Evolutionary conservation across 2,329 filamentous ascomycete species (phyloP).

Genomic region (Diplodia seriata): DNA sequence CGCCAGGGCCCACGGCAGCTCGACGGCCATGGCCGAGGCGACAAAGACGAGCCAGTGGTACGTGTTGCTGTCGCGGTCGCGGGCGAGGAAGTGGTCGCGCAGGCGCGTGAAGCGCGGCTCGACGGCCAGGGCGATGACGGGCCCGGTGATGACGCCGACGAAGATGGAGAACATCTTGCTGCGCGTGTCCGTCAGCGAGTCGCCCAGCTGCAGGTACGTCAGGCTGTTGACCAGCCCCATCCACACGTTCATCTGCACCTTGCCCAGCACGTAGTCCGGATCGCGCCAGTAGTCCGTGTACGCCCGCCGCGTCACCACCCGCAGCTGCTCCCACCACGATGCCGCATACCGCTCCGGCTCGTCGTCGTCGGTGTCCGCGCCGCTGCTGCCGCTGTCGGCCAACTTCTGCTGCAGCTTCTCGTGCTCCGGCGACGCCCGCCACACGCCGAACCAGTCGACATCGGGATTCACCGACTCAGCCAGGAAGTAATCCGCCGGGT

Average conservation of each 20-base stretch:
- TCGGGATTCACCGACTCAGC: not conserved
- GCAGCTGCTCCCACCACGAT: not conserved
- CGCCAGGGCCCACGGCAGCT: constrained; percentile 78
- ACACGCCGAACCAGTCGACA: not conserved
- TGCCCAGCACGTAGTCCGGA: not conserved
- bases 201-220: not conserved
- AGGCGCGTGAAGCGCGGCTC: constrained; percentile 7
- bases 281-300: not conserved
- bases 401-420: not conserved
- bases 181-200: not conserved
- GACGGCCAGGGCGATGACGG: not conserved
- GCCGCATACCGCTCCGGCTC: not conserved
- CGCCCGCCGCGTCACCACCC: not conserved
- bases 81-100: not conserved
- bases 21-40: constrained; percentile 77
- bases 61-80: constrained; percentile 10
- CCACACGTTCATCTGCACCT: not conserved
- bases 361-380: no score
- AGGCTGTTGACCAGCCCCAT: constrained; percentile 14
- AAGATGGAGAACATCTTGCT: constrained; percentile 17
- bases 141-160: constrained; percentile 11
- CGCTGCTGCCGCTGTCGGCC: no score
- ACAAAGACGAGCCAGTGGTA: constrained; percentile 85
- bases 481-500: constrained; percentile 66
- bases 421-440: not conserved